phyloP scores from a whole-genome alignment of 352 stramenopile species.

The Pythium rishiriense region DNA sequence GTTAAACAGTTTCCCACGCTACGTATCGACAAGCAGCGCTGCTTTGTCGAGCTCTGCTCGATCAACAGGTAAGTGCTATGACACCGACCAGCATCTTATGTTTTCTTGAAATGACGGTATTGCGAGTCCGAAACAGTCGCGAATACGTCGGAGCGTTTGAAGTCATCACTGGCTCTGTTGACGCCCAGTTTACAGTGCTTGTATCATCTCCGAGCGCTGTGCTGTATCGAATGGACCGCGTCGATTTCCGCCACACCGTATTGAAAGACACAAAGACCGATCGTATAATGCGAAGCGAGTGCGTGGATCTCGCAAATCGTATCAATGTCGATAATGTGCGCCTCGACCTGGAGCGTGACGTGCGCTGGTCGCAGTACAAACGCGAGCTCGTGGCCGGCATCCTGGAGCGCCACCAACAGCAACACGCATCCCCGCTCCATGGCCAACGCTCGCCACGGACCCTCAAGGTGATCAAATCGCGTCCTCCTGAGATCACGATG shows the following conservation, averaged over 20 bases:
- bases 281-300: constrained; percentile 45
- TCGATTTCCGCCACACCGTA: constrained; percentile 64
- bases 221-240: constrained; percentile 67
- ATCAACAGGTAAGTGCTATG: constrained; percentile 39
- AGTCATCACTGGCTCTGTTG: constrained; percentile 34
- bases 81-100: constrained; percentile 1
- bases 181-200: constrained; percentile 57
- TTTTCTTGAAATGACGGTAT: not conserved
- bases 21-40: constrained; percentile 24
- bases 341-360: constrained; percentile 47
- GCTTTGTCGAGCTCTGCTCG: constrained; percentile 58
- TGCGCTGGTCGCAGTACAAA: constrained; percentile 57
- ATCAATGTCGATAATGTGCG: constrained; percentile 43
- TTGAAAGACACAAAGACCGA: constrained; percentile 58
- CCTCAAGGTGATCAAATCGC: constrained; percentile 4
- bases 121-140: constrained; percentile 27
- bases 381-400: constrained; percentile 40
- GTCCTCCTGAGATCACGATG: constrained; percentile 6
- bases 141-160: constrained; percentile 73
- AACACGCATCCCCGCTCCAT: constrained; percentile 40
- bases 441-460: constrained; percentile 35
- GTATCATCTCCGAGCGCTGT: constrained; percentile 59
- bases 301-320: constrained; percentile 36
- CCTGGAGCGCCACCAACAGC: constrained; percentile 35
- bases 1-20: constrained; percentile 47